A percentile compares a stretch with the other conserved stretches of the same genome.
These are phyloP conservation scores for Acrodontium crateriforme DNA, from an alignment of 2,329 filamentous ascomycete species.

Conservation along the genomic window DNA sequence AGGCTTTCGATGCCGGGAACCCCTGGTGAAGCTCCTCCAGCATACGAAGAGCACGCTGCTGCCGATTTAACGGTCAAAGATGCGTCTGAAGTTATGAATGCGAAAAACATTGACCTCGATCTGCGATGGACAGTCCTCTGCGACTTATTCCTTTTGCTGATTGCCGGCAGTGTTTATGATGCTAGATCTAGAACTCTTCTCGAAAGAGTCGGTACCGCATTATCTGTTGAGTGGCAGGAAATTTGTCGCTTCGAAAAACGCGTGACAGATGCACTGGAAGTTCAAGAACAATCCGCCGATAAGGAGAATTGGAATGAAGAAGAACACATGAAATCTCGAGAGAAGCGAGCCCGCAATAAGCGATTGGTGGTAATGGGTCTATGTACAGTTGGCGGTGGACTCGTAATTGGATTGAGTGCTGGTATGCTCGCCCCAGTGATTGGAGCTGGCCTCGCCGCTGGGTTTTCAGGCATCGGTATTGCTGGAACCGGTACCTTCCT, in stretches of 20 bases:
- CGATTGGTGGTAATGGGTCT: conserved; percentile 92
- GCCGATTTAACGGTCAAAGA: conserved; percentile 68
- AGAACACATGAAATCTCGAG: conserved; percentile 75
- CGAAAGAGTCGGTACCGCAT: conserved; percentile 65
- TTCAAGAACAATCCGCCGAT: conserved; percentile 87
- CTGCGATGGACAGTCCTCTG: conserved; percentile 94
- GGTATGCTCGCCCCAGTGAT: conserved; percentile 87
- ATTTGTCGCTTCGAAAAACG: conserved; percentile 95
- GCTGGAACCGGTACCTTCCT: conserved; percentile 79
- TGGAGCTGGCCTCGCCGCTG: conserved; percentile 81
- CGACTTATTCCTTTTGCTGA: conserved; percentile 87
- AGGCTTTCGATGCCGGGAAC: conserved; percentile 19
- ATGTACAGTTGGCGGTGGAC: conserved; percentile 83
- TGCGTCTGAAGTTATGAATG: conserved; percentile 68
- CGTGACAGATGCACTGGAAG: conserved; percentile 90
- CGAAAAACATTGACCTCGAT: conserved; percentile 83
- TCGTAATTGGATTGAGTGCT: conserved; percentile 90
- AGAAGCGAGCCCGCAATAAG: conserved; percentile 67
- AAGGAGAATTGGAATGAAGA: conserved; percentile 98
- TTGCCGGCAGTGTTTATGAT: conserved; percentile 91
- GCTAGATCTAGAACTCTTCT: conserved; percentile 71
- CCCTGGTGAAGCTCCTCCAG: conserved; percentile 26
- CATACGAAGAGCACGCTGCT: conserved; percentile 48
- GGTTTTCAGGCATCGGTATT: conserved; percentile 89
- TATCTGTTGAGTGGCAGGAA: conserved; percentile 79